These are phyloP conservation scores for Fusarium sp. DNA, from an alignment of 2,329 filamentous ascomycete genomes.

Conservation along the genomic window DNA sequence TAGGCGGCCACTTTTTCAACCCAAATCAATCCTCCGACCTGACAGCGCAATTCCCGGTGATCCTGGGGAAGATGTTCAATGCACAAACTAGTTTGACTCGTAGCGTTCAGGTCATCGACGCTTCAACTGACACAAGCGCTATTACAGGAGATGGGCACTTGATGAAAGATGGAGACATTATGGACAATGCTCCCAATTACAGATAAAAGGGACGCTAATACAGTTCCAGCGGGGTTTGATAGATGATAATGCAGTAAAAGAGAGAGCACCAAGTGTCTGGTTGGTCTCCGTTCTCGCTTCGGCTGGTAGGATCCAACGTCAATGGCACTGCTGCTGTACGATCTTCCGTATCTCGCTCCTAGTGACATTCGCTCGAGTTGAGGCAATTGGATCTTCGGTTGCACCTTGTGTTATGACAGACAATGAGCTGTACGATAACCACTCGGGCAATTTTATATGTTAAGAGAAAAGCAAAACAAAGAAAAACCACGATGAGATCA, in stretches of 20 bases:
- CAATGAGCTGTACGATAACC: conserved; percentile 4
- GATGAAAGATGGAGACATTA: conserved; percentile 23
- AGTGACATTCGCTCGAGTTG: conserved; percentile 12
- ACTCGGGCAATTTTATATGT: conserved; percentile 5
- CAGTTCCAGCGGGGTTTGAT: neutral
- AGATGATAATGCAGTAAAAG: conserved; percentile 2
- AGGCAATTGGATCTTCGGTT: conserved; percentile 14
- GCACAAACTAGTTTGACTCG: conserved; percentile 30
- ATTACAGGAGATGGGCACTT: conserved; percentile 20
- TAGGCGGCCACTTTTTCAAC: conserved; percentile 28
- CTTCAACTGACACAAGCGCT: conserved; percentile 36
- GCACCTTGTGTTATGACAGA: neutral
- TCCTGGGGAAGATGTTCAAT: conserved; percentile 30
- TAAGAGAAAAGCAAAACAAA: neutral
- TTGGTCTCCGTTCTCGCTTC: conserved; percentile 15
- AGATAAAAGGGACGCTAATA: neutral
- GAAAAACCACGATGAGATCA: conserved; percentile 2
- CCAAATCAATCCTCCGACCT: conserved; percentile 9
- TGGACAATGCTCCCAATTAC: neutral
- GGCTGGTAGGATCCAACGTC: neutral
- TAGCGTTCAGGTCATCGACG: conserved; percentile 24
- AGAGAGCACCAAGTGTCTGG: conserved; percentile 18
- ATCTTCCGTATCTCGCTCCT: conserved; percentile 9
- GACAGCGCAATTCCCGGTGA: conserved; percentile 24
- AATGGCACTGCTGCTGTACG: conserved; percentile 4